These are phyloP conservation scores for Saprolegnia diclina DNA, from an alignment of 352 stramenopile genomes.

Conservation along the genomic window DNA sequence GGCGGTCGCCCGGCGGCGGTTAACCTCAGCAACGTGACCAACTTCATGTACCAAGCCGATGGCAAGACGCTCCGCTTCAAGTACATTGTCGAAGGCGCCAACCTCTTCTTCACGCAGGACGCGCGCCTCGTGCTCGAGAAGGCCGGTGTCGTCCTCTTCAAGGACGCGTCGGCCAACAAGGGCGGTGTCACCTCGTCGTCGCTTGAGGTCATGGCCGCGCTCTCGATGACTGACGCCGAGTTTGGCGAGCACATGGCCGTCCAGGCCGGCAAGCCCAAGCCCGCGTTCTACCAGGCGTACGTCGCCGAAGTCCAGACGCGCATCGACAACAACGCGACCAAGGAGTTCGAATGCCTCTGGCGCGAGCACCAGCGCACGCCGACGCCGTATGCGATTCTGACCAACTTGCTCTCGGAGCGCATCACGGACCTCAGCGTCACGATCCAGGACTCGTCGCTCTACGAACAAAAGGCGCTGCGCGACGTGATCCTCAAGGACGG, in stretches of 20 bases:
- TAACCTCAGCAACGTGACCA: slow-evolving; percentile 81
- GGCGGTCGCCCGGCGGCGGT: slow-evolving; percentile 78
- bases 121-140: slow-evolving; percentile 88
- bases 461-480: slow-evolving; percentile 56
- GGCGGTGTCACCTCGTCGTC: slow-evolving; percentile 75
- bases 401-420: slow-evolving; percentile 68
- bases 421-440: slow-evolving; percentile 79
- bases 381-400: slow-evolving; percentile 68
- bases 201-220: slow-evolving; percentile 65
- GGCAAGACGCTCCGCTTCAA: slow-evolving; percentile 70
- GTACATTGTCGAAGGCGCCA: slow-evolving; percentile 81
- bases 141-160: slow-evolving; percentile 94
- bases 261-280: slow-evolving; percentile 44
- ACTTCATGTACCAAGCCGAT: slow-evolving; percentile 52
- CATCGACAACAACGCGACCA: slow-evolving; percentile 72
- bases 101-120: slow-evolving; percentile 81
- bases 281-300: slow-evolving; percentile 71
- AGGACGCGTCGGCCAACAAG: slow-evolving; percentile 94
- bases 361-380: slow-evolving; percentile 58
- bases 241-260: slow-evolving; percentile 82
- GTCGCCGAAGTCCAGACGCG: slow-evolving; percentile 72
- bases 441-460: slow-evolving; percentile 71
- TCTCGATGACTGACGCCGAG: slow-evolving; percentile 66
- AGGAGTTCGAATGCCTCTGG: slow-evolving; percentile 84
- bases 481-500: slow-evolving; percentile 67